phyloP scores from a whole-genome alignment of 2,329 filamentous ascomycete genomes.

The Tricladium varicosporioides region DNA sequence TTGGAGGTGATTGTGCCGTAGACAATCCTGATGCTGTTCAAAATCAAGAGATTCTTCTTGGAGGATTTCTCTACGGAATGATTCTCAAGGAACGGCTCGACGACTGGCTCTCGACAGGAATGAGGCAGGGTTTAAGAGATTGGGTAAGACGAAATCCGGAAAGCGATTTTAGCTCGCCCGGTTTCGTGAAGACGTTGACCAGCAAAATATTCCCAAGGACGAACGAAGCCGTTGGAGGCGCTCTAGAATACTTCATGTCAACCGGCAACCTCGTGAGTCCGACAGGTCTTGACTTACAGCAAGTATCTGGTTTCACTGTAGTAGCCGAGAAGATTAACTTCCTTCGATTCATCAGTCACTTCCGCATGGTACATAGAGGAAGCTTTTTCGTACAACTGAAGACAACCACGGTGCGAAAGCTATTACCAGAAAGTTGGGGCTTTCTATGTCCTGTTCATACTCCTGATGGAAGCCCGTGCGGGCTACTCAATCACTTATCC shows the following conservation, averaged over 20 bases:
- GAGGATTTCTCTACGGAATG: constrained; percentile 91
- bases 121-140: constrained; percentile 54
- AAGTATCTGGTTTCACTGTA: constrained; percentile 91
- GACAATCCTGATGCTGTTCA: constrained; percentile 97
- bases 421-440: constrained; percentile 95
- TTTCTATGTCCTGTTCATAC: constrained; percentile 98
- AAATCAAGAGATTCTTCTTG: constrained; percentile 91
- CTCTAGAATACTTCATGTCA: constrained; percentile 91
- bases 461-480: constrained; percentile 92
- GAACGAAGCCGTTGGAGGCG: constrained; percentile 84
- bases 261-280: constrained; percentile 92
- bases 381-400: constrained; percentile 98
- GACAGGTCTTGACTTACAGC: constrained; percentile 90
- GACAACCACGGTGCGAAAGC: constrained; percentile 93
- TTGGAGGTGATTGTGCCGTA: constrained; percentile 85
- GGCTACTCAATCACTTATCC: constrained; percentile 88
- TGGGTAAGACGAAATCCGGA: constrained; percentile 54
- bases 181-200: constrained; percentile 79
- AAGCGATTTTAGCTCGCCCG: constrained; percentile 73
- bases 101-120: constrained; percentile 67
- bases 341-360: constrained; percentile 96
- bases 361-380: constrained; percentile 98
- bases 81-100: constrained; percentile 94
- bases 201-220: constrained; percentile 74
- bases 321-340: constrained; percentile 99